These are phyloP conservation scores for Agrocybe praecox DNA, from an alignment of 768 basidiomycete species.

Conservation along the genomic window DNA sequence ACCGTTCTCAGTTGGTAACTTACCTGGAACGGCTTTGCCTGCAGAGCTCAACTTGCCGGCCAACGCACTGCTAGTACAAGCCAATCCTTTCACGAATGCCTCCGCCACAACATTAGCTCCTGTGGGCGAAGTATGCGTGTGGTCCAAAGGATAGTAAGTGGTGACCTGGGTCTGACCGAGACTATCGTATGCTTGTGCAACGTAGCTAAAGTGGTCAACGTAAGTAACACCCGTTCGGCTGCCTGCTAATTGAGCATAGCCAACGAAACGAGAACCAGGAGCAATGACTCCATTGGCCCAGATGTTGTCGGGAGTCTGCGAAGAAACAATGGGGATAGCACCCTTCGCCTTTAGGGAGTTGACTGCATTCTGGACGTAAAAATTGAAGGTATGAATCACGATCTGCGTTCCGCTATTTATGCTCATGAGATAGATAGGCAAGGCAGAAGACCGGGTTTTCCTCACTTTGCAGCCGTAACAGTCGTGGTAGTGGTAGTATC, in stretches of 20 bases:
- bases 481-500: constrained; percentile 35
- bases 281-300: constrained; percentile 38
- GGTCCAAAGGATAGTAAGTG: constrained; percentile 46
- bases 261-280: constrained; percentile 46
- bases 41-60: constrained; percentile 36
- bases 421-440: neutral
- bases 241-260: constrained; percentile 42
- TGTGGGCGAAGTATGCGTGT: constrained; percentile 45
- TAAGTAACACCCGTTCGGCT: constrained; percentile 39
- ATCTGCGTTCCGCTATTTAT: constrained; percentile 34
- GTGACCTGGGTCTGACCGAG: constrained; percentile 40
- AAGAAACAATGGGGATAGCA: constrained; percentile 47
- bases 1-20: constrained; percentile 15
- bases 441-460: neutral
- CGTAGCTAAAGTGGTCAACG: constrained; percentile 48
- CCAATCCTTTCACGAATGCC: constrained; percentile 47
- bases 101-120: constrained; percentile 50
- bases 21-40: constrained; percentile 37
- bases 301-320: constrained; percentile 49
- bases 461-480: constrained; percentile 37
- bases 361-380: constrained; percentile 46
- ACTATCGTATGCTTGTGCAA: constrained; percentile 41
- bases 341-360: constrained; percentile 45
- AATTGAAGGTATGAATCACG: constrained; percentile 48
- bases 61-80: constrained; percentile 39